Evolutionary conservation across 495 filamentous ascomycete species (phyloP).

Genomic region (Halenospora varia): DNA sequence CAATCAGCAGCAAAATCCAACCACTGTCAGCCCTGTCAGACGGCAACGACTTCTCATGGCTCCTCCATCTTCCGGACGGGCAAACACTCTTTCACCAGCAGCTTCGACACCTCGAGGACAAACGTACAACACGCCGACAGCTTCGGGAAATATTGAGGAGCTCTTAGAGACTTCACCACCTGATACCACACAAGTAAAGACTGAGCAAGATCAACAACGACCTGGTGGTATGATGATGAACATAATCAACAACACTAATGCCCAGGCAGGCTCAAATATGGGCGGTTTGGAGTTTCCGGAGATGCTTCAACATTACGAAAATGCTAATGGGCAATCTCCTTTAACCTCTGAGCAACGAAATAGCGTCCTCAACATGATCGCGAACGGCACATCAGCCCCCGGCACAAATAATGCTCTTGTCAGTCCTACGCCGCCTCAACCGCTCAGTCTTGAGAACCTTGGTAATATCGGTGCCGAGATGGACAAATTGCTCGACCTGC

Average conservation of each 20-base stretch:
- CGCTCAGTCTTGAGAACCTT: slow-evolving; percentile 53
- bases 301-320: slow-evolving; percentile 67
- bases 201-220: slow-evolving; percentile 28
- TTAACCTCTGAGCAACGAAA: slow-evolving; percentile 75
- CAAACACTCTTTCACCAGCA: slow-evolving; percentile 36
- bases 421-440: slow-evolving; percentile 51
- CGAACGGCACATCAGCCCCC: slow-evolving; percentile 26
- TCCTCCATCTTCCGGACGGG: slow-evolving; percentile 23
- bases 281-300: slow-evolving; percentile 65
- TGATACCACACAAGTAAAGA: slow-evolving; percentile 11
- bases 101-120: slow-evolving; percentile 27
- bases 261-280: slow-evolving; percentile 45
- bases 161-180: slow-evolving; percentile 27
- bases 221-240: slow-evolving; percentile 73
- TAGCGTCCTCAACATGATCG: slow-evolving; percentile 77
- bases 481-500: slow-evolving; percentile 67
- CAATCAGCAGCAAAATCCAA: slow-evolving; percentile 36
- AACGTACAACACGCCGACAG: slow-evolving; percentile 17
- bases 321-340: slow-evolving; percentile 56
- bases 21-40: slow-evolving; percentile 32
- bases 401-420: slow-evolving; percentile 40
- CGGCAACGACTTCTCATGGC: slow-evolving; percentile 27
- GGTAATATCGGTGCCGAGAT: slow-evolving; percentile 66
- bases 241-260: slow-evolving; percentile 77
- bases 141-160: slow-evolving; percentile 29